A percentile compares a stretch with the other conserved stretches of the same genome.
Evolutionary conservation across 306 rosid species (phyloP).

Genomic region (Hippophae tibetana): DNA sequence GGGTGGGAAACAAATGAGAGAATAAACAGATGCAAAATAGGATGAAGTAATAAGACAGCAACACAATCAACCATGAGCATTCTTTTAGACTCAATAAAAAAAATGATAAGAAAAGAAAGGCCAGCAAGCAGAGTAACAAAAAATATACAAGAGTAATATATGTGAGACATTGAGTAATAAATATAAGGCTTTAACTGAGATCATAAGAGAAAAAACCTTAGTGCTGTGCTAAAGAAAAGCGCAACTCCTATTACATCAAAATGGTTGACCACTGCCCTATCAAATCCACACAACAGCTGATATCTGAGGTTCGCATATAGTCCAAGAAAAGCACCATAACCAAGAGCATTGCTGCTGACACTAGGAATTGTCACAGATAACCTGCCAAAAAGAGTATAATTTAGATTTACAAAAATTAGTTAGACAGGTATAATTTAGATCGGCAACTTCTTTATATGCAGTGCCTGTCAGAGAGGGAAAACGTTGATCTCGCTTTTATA

Average conservation of each 20-base stretch:
- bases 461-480: too few relatives aligned
- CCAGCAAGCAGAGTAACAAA: not conserved
- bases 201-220: slow-evolving; percentile 42
- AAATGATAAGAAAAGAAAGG: too few relatives aligned
- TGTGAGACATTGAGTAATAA: not conserved
- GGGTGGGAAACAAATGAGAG: too few relatives aligned
- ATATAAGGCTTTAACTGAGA: not conserved
- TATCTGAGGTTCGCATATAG: slow-evolving; percentile 90
- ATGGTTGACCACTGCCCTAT: slow-evolving; percentile 66
- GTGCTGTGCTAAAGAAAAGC: slow-evolving; percentile 68
- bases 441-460: not conserved
- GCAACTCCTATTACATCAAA: slow-evolving; percentile 97
- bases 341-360: slow-evolving; percentile 74
- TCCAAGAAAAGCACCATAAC: slow-evolving; percentile 96
- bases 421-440: slow-evolving; percentile 1
- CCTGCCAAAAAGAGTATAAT: slow-evolving; percentile 34
- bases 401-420: slow-evolving; percentile 5
- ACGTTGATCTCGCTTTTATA: too few relatives aligned
- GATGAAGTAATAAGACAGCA: too few relatives aligned
- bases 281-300: slow-evolving; percentile 88
- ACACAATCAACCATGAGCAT: too few relatives aligned
- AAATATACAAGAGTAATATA: not conserved
- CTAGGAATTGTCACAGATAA: slow-evolving; percentile 83
- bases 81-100: too few relatives aligned
- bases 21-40: too few relatives aligned